These are phyloP conservation scores for Tetrahymena malaccensis DNA, from an alignment of 73 alveolate genomes.

Conservation along the genomic window DNA sequence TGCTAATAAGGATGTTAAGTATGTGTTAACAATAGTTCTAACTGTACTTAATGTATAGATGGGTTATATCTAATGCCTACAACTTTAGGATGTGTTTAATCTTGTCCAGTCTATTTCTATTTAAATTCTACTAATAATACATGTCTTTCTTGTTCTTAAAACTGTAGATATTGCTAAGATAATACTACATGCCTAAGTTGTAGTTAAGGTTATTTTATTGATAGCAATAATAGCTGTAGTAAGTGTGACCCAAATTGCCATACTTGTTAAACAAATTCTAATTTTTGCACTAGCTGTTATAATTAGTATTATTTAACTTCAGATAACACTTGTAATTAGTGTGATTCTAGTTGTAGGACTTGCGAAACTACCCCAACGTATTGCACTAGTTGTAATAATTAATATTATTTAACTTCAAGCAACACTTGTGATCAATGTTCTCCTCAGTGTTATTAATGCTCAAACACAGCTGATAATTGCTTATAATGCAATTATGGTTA, in stretches of 20 bases:
- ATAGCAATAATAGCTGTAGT: neutral
- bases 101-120: neutral
- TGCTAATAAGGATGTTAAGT: neutral
- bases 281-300: neutral
- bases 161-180: neutral
- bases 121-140: neutral
- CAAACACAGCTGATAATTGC: neutral
- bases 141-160: neutral
- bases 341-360: neutral
- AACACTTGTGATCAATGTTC: neutral
- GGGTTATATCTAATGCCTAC: neutral
- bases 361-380: neutral
- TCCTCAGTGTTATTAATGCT: neutral
- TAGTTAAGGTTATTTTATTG: neutral
- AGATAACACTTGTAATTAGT: neutral
- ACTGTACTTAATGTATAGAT: neutral
- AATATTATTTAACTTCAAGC: neutral
- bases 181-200: neutral
- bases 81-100: neutral
- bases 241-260: neutral
- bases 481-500: neutral
- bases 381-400: neutral
- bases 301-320: neutral
- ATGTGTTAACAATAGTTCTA: neutral
- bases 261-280: neutral